These are phyloP conservation scores for Bretschneidera sinensis DNA, from an alignment of 345 rosid genomes.

Conservation along the genomic window DNA sequence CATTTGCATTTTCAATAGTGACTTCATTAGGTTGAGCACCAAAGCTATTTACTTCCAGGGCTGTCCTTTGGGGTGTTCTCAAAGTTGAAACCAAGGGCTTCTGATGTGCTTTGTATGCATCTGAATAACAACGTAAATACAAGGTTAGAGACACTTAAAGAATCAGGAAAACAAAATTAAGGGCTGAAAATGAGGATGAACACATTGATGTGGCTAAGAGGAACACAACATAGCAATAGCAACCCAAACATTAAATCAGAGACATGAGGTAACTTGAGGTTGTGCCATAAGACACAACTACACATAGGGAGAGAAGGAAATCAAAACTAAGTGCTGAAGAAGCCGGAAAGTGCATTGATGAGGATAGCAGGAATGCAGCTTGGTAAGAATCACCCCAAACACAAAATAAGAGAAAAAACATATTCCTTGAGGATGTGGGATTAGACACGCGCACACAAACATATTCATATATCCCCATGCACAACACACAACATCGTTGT, in stretches of 20 bases:
- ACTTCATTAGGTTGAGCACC: slow-evolving; percentile 32
- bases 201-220: not conserved
- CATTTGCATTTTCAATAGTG: slow-evolving; percentile 25
- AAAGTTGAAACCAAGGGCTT: slow-evolving; percentile 33
- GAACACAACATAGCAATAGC: not conserved
- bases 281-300: too few relatives aligned
- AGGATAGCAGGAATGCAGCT: not conserved
- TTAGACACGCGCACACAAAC: not conserved
- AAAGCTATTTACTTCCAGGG: slow-evolving; percentile 26
- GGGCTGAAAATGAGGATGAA: not conserved
- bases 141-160: slow-evolving; percentile 6
- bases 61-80: slow-evolving; percentile 21
- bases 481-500: too few relatives aligned
- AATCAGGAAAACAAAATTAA: too few relatives aligned
- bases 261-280: too few relatives aligned
- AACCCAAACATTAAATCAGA: too few relatives aligned
- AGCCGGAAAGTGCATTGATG: too few relatives aligned
- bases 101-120: slow-evolving; percentile 55
- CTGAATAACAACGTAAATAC: slow-evolving; percentile 37
- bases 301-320: not conserved
- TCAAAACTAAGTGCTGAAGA: not conserved
- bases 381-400: not conserved
- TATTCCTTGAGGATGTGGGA: too few relatives aligned
- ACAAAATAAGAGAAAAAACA: too few relatives aligned
- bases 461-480: not conserved